These are phyloP conservation scores for Eutypella sp. DNA, from an alignment of 2,329 filamentous ascomycete genomes.

Conservation along the genomic window DNA sequence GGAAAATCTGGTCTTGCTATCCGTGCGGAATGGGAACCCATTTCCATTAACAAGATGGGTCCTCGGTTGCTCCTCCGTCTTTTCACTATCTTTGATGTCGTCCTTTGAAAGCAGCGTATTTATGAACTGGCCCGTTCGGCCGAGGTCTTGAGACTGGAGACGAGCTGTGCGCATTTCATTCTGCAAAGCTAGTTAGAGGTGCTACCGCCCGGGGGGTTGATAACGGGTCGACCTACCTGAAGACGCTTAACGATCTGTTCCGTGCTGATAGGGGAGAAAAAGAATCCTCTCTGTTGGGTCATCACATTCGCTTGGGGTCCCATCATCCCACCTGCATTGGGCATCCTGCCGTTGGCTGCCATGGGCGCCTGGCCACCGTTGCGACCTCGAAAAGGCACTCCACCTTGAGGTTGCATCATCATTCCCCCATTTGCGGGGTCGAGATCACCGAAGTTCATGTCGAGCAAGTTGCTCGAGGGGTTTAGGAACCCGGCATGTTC, in stretches of 20 bases:
- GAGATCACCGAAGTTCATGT: slow-evolving; percentile 88
- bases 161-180: slow-evolving; percentile 86
- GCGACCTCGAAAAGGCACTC: slow-evolving; percentile 66
- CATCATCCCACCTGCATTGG: slow-evolving; percentile 45
- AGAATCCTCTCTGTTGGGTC: slow-evolving; percentile 74
- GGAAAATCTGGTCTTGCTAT: slow-evolving; percentile 79
- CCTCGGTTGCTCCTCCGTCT: slow-evolving; percentile 47
- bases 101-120: slow-evolving; percentile 72
- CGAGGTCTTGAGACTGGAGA: slow-evolving; percentile 80
- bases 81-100: slow-evolving; percentile 54
- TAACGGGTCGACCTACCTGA: slow-evolving; percentile 53
- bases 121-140: slow-evolving; percentile 77
- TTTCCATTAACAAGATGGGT: slow-evolving; percentile 46
- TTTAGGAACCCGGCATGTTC: slow-evolving; percentile 87
- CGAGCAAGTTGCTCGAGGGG: slow-evolving; percentile 69
- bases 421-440: slow-evolving; percentile 76
- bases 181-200: slow-evolving; percentile 41
- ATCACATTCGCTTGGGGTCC: slow-evolving; percentile 51
- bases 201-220: neutral
- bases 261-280: slow-evolving; percentile 83
- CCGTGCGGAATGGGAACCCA: slow-evolving; percentile 55
- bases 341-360: slow-evolving; percentile 56
- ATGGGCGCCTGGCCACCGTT: slow-evolving; percentile 63
- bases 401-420: slow-evolving; percentile 63
- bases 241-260: slow-evolving; percentile 90